A percentile compares a stretch with the other conserved stretches of the same genome.
Conservation (phyloP, 352 stramenopile genomes). For the Albugo candida region DNA sequence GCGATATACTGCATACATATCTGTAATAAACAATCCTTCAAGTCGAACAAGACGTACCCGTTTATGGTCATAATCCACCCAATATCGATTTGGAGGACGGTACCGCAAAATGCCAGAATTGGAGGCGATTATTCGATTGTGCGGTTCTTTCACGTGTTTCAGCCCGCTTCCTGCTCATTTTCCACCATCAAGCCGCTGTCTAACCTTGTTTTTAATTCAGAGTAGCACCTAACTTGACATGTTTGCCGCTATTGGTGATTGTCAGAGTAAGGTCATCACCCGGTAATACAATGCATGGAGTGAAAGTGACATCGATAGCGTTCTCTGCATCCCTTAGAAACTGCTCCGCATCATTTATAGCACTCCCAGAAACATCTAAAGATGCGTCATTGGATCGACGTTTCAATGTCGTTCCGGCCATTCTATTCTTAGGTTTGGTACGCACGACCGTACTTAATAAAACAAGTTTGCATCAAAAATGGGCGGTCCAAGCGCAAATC, state of each 20-base stretch:
- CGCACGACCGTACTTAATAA: too few relatives aligned
- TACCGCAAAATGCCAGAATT: conserved; percentile 75
- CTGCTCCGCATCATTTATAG: conserved; percentile 32
- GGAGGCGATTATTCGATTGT: conserved; percentile 43
- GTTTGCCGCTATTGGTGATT: conserved; percentile 48
- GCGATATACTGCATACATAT: conserved; percentile 33
- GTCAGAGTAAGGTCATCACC: conserved; percentile 61
- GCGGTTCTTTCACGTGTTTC: conserved; percentile 19
- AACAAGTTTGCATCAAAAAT: too few relatives aligned
- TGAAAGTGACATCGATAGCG: conserved; percentile 63
- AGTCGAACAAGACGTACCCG: conserved; percentile 22
- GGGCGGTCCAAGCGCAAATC: not conserved
- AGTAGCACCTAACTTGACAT: conserved; percentile 37
- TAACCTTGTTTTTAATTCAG: too few relatives aligned
- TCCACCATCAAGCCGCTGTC: not conserved
- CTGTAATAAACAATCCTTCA: not conserved
- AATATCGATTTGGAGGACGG: conserved; percentile 73
- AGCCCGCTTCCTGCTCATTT: conserved; percentile 26
- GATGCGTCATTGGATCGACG: too few relatives aligned
- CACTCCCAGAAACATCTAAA: too few relatives aligned
- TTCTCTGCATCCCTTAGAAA: conserved; percentile 63
- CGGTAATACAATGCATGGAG: conserved; percentile 38
- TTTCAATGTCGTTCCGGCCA: too few relatives aligned
- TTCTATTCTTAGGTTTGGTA: too few relatives aligned
- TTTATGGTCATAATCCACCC: conserved; percentile 78